phyloP scores from a whole-genome alignment of 2,329 filamentous ascomycete genomes.

The Phialophora tarda region DNA sequence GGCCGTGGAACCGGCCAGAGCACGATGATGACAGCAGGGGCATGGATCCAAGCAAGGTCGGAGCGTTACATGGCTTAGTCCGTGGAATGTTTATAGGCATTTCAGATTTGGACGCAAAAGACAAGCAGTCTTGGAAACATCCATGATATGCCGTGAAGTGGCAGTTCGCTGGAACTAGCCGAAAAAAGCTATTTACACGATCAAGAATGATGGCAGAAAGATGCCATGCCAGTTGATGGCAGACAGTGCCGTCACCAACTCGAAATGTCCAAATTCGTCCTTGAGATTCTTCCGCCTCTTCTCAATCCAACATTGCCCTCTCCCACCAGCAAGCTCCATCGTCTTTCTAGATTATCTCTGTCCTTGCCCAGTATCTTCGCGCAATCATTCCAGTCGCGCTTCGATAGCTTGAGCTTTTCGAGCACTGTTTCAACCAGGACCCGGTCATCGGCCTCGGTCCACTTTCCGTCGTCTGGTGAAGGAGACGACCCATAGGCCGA shows the following conservation, averaged over 20 bases:
- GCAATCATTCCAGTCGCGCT: slow-evolving; percentile 54
- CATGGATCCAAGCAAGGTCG: background rate
- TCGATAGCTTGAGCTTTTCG: slow-evolving; percentile 51
- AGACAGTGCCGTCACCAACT: slow-evolving; percentile 28
- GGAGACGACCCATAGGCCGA: slow-evolving; percentile 32
- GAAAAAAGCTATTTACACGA: slow-evolving; percentile 23
- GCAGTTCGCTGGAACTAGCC: slow-evolving; percentile 30
- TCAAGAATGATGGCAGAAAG: slow-evolving; percentile 14
- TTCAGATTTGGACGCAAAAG: background rate
- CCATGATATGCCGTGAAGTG: slow-evolving; percentile 2
- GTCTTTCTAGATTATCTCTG: slow-evolving; percentile 48
- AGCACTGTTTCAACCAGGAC: slow-evolving; percentile 52
- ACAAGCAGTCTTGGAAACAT: background rate
- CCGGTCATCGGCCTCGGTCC: slow-evolving; percentile 51
- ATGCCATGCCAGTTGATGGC: slow-evolving; percentile 5
- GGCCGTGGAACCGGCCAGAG: background rate
- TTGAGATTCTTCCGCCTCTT: slow-evolving; percentile 34
- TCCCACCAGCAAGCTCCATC: slow-evolving; percentile 52
- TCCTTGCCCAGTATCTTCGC: slow-evolving; percentile 51
- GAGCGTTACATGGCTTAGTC: background rate
- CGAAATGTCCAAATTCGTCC: slow-evolving; percentile 34
- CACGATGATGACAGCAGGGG: background rate
- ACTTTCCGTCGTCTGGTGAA: slow-evolving; percentile 38
- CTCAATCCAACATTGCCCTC: slow-evolving; percentile 51
- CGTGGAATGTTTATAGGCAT: slow-evolving; percentile 1